Conservation (phyloP, 305 asterid genomes). For the Fraxinus latifolia region DNA sequence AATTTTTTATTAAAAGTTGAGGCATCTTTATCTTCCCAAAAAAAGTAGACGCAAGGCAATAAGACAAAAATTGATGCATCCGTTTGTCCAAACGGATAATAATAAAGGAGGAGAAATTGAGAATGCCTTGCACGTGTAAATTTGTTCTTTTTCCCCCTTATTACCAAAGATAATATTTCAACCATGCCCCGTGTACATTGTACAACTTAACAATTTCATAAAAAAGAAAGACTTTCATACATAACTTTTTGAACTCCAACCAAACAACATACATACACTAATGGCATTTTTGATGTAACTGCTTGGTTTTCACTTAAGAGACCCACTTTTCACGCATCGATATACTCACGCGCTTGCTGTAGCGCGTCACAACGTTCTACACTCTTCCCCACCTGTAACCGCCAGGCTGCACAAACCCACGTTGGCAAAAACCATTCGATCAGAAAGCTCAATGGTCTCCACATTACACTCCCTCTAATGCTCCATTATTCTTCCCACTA, state of each 20-base stretch:
- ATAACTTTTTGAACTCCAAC: too few species aligned
- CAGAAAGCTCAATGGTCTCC: slow-evolving; percentile 21
- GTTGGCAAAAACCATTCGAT: slow-evolving; percentile 27
- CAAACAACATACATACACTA: too few species aligned
- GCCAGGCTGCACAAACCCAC: slow-evolving; percentile 30
- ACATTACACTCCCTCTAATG: neutral
- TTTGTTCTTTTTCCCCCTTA: neutral
- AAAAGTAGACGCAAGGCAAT: neutral
- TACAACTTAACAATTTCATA: too few species aligned
- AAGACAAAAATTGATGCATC: neutral
- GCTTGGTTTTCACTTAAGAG: neutral
- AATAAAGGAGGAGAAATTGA: neutral
- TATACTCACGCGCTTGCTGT: slow-evolving; percentile 5
- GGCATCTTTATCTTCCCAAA: slow-evolving; percentile 5
- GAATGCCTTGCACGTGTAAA: slow-evolving; percentile 17
- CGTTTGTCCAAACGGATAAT: neutral
- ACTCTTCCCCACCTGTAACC: slow-evolving; percentile 22
- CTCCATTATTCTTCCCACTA: neutral
- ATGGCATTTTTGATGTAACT: neutral
- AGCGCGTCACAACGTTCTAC: slow-evolving; percentile 31
- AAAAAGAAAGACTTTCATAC: too few species aligned
- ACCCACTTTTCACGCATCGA: slow-evolving; percentile 12
- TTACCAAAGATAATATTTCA: neutral
- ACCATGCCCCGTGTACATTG: too few species aligned
- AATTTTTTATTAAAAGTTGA: neutral